Percentiles rank a stretch among this genome's conserved stretches.
These are phyloP conservation scores for Penicillium steckii DNA, from an alignment of 495 filamentous ascomycete species.

Conservation along the genomic window DNA sequence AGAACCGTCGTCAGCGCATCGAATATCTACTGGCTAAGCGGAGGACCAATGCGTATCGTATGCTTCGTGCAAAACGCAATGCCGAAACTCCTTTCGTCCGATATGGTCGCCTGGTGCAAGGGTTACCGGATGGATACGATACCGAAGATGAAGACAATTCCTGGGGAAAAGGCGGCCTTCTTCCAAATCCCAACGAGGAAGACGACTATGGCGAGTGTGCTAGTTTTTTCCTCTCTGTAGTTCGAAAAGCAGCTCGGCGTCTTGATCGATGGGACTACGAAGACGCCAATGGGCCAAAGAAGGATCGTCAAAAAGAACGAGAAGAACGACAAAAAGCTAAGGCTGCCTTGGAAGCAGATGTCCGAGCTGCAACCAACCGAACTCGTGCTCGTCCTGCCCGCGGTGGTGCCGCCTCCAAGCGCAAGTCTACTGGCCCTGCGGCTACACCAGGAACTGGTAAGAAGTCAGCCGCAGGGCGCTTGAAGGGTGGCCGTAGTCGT, in stretches of 20 bases:
- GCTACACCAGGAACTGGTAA: constrained; percentile 24
- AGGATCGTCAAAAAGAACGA: constrained; percentile 42
- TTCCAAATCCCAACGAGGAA: constrained; percentile 61
- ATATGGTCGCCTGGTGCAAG: constrained; percentile 65
- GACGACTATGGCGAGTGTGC: constrained; percentile 82
- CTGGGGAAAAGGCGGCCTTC: constrained; percentile 65
- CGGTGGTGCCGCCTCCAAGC: constrained; percentile 26
- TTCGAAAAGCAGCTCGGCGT: constrained; percentile 66
- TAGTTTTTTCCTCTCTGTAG: constrained; percentile 65
- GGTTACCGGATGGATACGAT: constrained; percentile 70
- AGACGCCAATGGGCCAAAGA: constrained; percentile 47
- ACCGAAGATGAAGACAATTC: constrained; percentile 70
- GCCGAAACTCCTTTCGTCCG: constrained; percentile 61
- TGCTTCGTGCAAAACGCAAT: constrained; percentile 57
- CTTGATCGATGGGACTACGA: constrained; percentile 71
- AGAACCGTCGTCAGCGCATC: constrained; percentile 82
- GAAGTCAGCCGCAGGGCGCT: constrained; percentile 24
- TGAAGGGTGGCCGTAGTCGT: constrained; percentile 33
- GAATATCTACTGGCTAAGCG: constrained; percentile 82
- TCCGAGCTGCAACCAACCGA: constrained; percentile 21
- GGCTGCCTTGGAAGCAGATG: constrained; percentile 24
- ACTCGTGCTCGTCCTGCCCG: constrained; percentile 20
- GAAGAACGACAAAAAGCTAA: constrained; percentile 41
- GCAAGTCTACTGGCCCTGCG: constrained; percentile 35
- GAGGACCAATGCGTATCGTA: constrained; percentile 57